phyloP scores from a whole-genome alignment of 352 stramenopile species.

The Phytophthora syringae region DNA sequence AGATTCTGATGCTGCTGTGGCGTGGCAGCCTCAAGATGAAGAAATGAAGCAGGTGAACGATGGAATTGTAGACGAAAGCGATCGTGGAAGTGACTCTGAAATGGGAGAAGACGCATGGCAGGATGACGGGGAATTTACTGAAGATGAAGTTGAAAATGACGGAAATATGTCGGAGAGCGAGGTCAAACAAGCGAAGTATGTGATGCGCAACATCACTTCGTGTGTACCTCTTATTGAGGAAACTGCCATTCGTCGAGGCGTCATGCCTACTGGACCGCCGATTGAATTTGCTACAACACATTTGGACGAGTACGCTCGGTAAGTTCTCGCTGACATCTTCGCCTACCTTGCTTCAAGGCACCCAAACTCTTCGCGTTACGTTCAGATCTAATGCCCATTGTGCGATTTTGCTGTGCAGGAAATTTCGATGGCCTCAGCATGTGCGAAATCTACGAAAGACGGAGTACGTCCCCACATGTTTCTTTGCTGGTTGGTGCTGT shows the following conservation, averaged over 20 bases:
- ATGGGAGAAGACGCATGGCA: constrained; percentile 21
- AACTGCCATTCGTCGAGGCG: constrained; percentile 38
- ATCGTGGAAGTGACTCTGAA: constrained; percentile 25
- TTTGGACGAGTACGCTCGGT: constrained; percentile 52
- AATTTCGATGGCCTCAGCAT: constrained; percentile 81
- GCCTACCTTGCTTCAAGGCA: neutral
- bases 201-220: constrained; percentile 37
- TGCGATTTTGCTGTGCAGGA: constrained; percentile 36
- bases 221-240: constrained; percentile 41
- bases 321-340: neutral
- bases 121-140: neutral
- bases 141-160: constrained; percentile 17
- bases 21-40: constrained; percentile 18
- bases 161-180: constrained; percentile 15
- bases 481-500: neutral
- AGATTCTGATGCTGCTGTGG: constrained; percentile 25
- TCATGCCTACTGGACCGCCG: constrained; percentile 45
- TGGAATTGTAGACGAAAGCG: constrained; percentile 14
- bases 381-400: neutral
- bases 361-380: neutral
- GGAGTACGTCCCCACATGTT: constrained; percentile 46
- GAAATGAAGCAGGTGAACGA: constrained; percentile 5
- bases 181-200: constrained; percentile 30
- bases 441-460: constrained; percentile 63
- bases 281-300: constrained; percentile 53